Base-by-base conservation (phyloP, 495 filamentous ascomycete genomes). In the Cudoniella acicularis region DNA sequence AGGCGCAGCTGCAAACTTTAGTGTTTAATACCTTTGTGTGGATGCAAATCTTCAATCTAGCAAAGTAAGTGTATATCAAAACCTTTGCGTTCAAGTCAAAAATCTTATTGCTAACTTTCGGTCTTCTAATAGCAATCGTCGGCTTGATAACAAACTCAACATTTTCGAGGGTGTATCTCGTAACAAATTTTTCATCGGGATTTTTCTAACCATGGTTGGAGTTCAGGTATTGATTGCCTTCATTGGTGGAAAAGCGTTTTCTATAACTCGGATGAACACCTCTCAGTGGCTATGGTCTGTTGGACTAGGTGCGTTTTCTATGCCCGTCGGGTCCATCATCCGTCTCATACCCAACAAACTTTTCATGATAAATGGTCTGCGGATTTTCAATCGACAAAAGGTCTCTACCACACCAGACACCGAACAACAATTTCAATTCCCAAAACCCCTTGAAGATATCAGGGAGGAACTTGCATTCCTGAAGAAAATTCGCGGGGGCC, bases 21-120 rank as follows among this genome's bases (percentile, higher is more conserved):
- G 86, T 94, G 3, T 94, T 94, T 80, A 94, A 94, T 74, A 89
- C 89, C 3, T 94, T 92, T 52, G 90, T 94, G 22, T 94, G 90
- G 90, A 92, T 94, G 89, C 90, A 94, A 59, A 91, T 94, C 61
- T 94, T 93, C 77, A 94, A 94, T 71, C 85, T 91, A 67, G 91
- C 88, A 80, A 94, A 92, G 80, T 83, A 77, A 75, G 80, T 77
- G 59, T 22, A 61, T 20, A 25, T 11, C 27, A n/a, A n/a, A n/a
- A n/a, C n/a, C n/a, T n/a, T n/a, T n/a, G n/a, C n/a, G n/a, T n/a
- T n/a, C n/a, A n/a, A n/a, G n/a, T n/a, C 60, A 20, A 48, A 8
- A 49, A 23, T 40, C 23, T 6, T 11, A 36, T 54, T 42, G 10
- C 21, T 25, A 55, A 54, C 70, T 77, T 60, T 76, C 61, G 25